Conservation (phyloP, 202 grass and related monocot species). For the Panicum hallii region DNA sequence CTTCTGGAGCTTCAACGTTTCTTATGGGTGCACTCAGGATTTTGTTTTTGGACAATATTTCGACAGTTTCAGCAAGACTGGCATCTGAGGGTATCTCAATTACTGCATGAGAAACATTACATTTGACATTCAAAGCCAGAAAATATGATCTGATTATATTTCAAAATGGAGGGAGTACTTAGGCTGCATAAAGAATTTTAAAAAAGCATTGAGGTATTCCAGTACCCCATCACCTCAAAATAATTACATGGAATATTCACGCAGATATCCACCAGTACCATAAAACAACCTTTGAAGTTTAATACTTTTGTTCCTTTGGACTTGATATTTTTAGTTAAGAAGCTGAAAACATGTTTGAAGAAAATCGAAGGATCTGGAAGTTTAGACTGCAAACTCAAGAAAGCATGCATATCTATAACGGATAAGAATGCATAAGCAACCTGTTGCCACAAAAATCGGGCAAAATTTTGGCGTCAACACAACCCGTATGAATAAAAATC, state of each 20-base stretch:
- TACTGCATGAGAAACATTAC: slow-evolving; percentile 56
- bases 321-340: background rate
- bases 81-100: slow-evolving; percentile 87
- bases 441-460: no score
- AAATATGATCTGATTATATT: slow-evolving; percentile 9
- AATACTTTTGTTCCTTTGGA: slow-evolving; percentile 5
- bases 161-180: background rate
- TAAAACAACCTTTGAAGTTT: background rate
- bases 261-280: background rate
- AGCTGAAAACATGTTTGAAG: background rate
- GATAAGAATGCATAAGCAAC: background rate
- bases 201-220: background rate
- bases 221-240: background rate
- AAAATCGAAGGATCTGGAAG: slow-evolving; percentile 7
- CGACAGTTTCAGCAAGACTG: slow-evolving; percentile 78
- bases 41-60: slow-evolving; percentile 93
- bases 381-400: background rate
- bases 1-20: slow-evolving; percentile 83
- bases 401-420: background rate
- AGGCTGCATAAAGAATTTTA: background rate
- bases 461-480: no score
- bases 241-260: background rate
- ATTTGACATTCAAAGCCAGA: slow-evolving; percentile 23
- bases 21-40: slow-evolving; percentile 90
- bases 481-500: background rate